Conservation (phyloP, 768 basidiomycete species). For the Leccinum truebloodii region DNA sequence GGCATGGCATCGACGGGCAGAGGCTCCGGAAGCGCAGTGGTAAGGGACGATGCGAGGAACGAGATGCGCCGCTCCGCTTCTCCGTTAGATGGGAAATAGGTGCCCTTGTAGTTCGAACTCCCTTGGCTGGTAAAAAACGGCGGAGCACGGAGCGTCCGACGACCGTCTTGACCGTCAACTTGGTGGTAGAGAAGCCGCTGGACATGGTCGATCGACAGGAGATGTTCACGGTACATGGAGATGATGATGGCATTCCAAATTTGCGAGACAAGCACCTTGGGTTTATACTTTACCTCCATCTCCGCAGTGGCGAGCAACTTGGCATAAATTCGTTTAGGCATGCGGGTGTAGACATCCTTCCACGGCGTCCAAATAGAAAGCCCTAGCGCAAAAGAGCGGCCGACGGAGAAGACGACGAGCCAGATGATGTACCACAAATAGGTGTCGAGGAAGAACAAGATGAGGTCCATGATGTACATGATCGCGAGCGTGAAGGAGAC, state of each 20-base stretch:
- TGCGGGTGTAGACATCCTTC: slow-evolving; percentile 94
- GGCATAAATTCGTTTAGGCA: slow-evolving; percentile 98
- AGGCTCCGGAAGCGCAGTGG: slow-evolving; percentile 92
- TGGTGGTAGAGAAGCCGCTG: slow-evolving; percentile 98
- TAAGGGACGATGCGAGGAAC: slow-evolving; percentile 97
- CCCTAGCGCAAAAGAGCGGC: slow-evolving; percentile 87
- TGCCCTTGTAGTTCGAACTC: slow-evolving; percentile 63
- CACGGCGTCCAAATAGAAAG: slow-evolving; percentile 99
- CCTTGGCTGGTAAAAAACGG: slow-evolving; percentile 97
- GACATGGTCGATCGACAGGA: slow-evolving; percentile 97
- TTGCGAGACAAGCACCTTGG: slow-evolving; percentile 98
- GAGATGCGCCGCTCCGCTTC: slow-evolving; percentile 98
- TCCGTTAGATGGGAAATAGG: slow-evolving; percentile 92
- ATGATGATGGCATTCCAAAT: slow-evolving; percentile 99
- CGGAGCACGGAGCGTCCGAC: slow-evolving; percentile 90
- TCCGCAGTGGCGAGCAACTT: slow-evolving; percentile 94
- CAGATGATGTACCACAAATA: slow-evolving; percentile 99
- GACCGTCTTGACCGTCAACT: slow-evolving; percentile 86
- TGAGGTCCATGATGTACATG: slow-evolving; percentile 99
- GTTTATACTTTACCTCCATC: slow-evolving; percentile 99
- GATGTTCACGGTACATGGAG: slow-evolving; percentile 99
- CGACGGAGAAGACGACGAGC: slow-evolving; percentile 93
- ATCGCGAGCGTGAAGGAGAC: slow-evolving; percentile 90
- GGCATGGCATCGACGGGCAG: slow-evolving; percentile 98
- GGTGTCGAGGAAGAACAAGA: slow-evolving; percentile 98